phyloP scores from a whole-genome alignment of 106 monocot species.

The Phalaenopsis equestris region DNA sequence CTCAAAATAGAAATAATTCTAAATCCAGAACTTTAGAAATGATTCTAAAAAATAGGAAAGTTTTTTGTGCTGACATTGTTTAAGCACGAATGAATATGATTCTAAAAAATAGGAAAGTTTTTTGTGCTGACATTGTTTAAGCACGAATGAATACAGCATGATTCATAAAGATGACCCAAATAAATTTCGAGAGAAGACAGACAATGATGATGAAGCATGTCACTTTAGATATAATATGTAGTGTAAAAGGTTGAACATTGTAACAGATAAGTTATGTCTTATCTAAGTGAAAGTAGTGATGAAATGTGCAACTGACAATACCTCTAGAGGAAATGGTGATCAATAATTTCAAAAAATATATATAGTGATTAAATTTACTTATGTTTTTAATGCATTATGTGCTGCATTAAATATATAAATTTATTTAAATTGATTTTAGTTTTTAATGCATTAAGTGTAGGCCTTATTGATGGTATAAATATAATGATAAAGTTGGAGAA shows the following conservation, averaged over 20 bases:
- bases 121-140: neutral
- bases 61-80: no score
- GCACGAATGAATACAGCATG: neutral
- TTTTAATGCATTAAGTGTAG: no score
- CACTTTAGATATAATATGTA: neutral
- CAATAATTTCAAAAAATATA: neutral
- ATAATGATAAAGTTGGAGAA: no score
- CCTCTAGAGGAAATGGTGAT: neutral
- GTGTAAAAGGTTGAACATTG: neutral
- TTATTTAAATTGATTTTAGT: no score
- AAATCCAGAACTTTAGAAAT: no score
- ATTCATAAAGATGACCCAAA: neutral
- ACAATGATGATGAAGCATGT: neutral
- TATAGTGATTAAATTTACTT: no score
- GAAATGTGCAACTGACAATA: neutral
- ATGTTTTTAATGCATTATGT: no score
- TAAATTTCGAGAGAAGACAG: neutral
- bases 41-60: no score
- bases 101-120: no score
- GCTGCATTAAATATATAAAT: no score
- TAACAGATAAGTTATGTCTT: neutral
- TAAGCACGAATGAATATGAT: neutral
- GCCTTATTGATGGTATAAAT: no score
- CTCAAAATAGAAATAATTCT: no score
- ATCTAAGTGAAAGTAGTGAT: neutral